Base-by-base conservation (phyloP, 371 early-diverging fungal genomes). In the Vairimorpha necatrix region DNA sequence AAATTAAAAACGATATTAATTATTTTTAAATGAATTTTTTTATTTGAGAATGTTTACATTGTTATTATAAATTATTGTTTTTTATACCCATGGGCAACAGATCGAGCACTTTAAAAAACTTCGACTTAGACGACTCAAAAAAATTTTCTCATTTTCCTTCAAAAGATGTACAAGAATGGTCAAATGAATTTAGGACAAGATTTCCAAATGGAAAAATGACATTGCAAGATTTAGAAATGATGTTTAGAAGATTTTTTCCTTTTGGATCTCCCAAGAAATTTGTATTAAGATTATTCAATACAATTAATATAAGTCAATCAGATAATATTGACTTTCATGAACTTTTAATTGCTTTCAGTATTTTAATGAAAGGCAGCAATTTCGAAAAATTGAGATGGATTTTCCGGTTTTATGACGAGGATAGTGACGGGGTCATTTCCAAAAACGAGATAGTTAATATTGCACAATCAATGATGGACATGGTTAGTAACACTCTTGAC, bases 381-480 rank as follows among this genome's bases (percentile, higher is more conserved):
- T 74, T 79, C 61, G 83, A 83, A 47, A 83, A 79, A 50, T 24
- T 81, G 6, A 47, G 79, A 47, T 83, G 83, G 83, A 75, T 83
- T 7, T 83, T 79, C 60, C 71, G 83, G 61, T 81, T 83, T 39
- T 83, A 83, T 76, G 83, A 83, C 65, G 66, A 33, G 26, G 81
- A 83, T 62, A 73, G 67, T 24, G 81, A 83, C 46, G 83, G 83
- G 0, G 54, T 80, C 2, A 72, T 83, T 18, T 63, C 70, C 6
- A 78, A 76, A 34, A 38, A 72, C 18, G 81, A 83, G 26, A 76
- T 81, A 56, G 50, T 48, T 1, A 60, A 32, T 24, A 74, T 70
- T 16, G 66, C 71, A 39, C 53, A 82, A 39, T 32, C 32, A 32
- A 30, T 82, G 11, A 16, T 48, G 42, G 82, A 77, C 30, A 79